Base-by-base conservation (phyloP, 768 basidiomycete genomes). In the Dictyophora rubrovolvata region DNA sequence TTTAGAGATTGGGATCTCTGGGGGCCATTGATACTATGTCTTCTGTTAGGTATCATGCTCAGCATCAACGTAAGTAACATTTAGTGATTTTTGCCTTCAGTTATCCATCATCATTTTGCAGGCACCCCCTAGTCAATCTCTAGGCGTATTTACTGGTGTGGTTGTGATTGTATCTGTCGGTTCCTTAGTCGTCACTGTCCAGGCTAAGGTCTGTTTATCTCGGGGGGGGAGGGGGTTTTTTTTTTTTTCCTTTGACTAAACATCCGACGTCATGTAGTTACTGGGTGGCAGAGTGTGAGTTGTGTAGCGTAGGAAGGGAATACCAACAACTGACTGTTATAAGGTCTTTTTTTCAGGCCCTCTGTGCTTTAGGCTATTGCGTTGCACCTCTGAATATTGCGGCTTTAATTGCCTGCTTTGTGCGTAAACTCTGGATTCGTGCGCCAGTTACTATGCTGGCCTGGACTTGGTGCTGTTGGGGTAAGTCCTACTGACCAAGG, bases 391-490 rank as follows among this genome's bases (percentile, higher is more conserved):
- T 98, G 54, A 81, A 94, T 62, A 82, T 95, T 48, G 94, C 95
- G 7, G 93, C 93, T 2, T 73, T 97, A 33, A 79, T 96, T 49
- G 80, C 91, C 1, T 86, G 85, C 65, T 92, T 95, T 64, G 84
- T 98, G 16, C 87, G 81, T 49, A 73, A 84, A 28, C 86, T 98
- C 53, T 96, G 87, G 73, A 76, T 98, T 59, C 82, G 95, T 59
- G 86, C 85, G 33, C 95, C 95, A 10, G 71, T 98, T 33, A 87
- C 93, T 49, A 69, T 95, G 23, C 77, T 85, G 18, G 88, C 91
- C 12, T 95, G 93, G 87, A 93, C 79, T 37, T 98, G 95, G 95
- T 91, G 86, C 69, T 88, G 96, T 60, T 98, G 93, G 93, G 95
- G 94, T 97, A 67, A 60, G 81, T 70, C 22, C 28, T 28, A 28